Conservation (phyloP, 495 filamentous ascomycete species). For the Daldinia vernicosa region DNA sequence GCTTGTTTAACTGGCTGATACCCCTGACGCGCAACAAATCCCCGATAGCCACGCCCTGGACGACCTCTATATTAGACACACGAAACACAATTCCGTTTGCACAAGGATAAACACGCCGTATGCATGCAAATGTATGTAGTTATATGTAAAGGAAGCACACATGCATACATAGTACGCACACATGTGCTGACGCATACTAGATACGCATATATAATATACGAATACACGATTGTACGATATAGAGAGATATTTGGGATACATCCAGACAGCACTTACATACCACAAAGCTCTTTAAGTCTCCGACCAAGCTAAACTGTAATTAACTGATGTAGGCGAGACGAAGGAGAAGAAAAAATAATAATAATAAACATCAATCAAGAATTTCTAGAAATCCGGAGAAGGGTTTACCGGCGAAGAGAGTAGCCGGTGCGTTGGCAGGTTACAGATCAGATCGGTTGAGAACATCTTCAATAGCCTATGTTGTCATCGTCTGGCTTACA, state of each 20-base stretch:
- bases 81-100: slow-evolving; percentile 45
- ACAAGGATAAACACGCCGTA: slow-evolving; percentile 41
- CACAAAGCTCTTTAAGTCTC: neutral
- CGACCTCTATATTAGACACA: slow-evolving; percentile 28
- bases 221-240: slow-evolving; percentile 23
- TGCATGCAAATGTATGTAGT: slow-evolving; percentile 32
- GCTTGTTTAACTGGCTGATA: neutral
- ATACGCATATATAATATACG: slow-evolving; percentile 42
- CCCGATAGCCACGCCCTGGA: slow-evolving; percentile 37
- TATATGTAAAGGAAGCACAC: slow-evolving; percentile 36
- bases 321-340: neutral
- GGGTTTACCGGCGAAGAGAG: slow-evolving; percentile 2
- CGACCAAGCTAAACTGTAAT: neutral
- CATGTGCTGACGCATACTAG: slow-evolving; percentile 36
- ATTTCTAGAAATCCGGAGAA: neutral
- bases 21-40: slow-evolving; percentile 36
- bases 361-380: neutral
- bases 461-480: slow-evolving; percentile 1
- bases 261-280: slow-evolving; percentile 9
- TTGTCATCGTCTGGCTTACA: neutral
- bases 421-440: slow-evolving; percentile 34
- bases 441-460: slow-evolving; percentile 14
- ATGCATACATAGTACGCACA: slow-evolving; percentile 30
- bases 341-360: neutral
- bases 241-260: slow-evolving; percentile 10